These are phyloP conservation scores for Verruconis gallopava DNA, from an alignment of 2,329 filamentous ascomycete genomes.

Conservation along the genomic window DNA sequence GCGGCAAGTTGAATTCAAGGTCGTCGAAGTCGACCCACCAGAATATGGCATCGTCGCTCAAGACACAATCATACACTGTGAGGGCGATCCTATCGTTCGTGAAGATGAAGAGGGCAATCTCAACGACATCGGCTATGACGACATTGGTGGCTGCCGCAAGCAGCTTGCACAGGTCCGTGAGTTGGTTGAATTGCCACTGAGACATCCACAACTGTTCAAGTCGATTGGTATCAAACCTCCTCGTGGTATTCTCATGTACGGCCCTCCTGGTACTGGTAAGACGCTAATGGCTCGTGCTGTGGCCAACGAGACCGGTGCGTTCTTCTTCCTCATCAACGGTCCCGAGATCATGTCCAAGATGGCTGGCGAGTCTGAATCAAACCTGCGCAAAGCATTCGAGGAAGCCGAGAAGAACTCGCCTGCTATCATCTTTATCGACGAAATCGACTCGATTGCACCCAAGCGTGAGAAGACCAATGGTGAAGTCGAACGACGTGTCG, in stretches of 20 bases:
- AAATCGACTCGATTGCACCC: conserved; percentile 97
- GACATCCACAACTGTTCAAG: conserved; percentile 98
- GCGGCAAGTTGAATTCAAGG: conserved; percentile 99
- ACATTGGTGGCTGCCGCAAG: conserved; percentile 98
- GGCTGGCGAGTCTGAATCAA: conserved; percentile 98
- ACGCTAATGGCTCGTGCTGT: conserved; percentile 97
- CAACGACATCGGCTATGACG: conserved; percentile 97
- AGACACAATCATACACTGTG: conserved; percentile 97
- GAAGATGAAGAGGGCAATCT: conserved; percentile 99
- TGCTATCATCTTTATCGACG: conserved; percentile 98
- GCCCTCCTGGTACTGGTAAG: conserved; percentile 97
- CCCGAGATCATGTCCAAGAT: conserved; percentile 99
- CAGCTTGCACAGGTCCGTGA: conserved; percentile 99
- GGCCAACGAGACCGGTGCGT: conserved; percentile 95
- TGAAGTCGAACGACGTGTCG: conserved; percentile 95
- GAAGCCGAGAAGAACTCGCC: conserved; percentile 99
- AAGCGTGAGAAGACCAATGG: conserved; percentile 99
- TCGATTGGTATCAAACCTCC: conserved; percentile 99
- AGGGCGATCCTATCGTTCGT: conserved; percentile 91
- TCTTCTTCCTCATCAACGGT: conserved; percentile 99
- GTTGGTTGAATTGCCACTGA: conserved; percentile 90
- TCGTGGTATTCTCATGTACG: conserved; percentile 86
- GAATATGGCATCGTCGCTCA: conserved; percentile 98
- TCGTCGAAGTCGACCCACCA: conserved; percentile 94
- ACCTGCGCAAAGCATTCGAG: conserved; percentile 97